Evolutionary conservation across 768 basidiomycete species (phyloP), one percentile per base, ranked within the genome.

Genomic region (Boletus huronensis): DNA sequence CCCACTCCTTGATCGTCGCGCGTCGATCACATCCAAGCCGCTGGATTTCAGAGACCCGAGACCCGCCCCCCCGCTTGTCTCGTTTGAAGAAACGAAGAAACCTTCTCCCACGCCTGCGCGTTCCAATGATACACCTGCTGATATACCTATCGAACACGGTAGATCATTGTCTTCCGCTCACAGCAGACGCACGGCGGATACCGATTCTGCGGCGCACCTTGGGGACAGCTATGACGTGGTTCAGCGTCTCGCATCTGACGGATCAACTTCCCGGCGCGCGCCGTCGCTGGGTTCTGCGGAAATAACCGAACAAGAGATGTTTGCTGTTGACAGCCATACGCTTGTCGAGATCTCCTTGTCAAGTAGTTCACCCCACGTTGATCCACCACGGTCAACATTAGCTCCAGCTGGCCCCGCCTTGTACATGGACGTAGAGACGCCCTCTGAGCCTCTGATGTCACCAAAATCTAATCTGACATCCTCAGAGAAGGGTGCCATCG

Each of bases 21-120:
- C 71, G 11, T 82, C 77, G 60, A 75, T 75, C 51, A 70, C 70
- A 52, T 65, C 55, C 62, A 69, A 48, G 54, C 60, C 43, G 42
- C 66, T 76, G 14, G 85, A 90, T 21, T 81, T 93, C 64, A 81
- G 88, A 21, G 92, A 95, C 70, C 92, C 93, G 1, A 84, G 85
- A 48, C 88, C 90, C 1, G 82, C 82, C 4, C 91, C 91, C 0
- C 76, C 76, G 13, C 75, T 93, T 5, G 73, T 76, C 42, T 72
- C 82, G 3, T 83, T 88, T 49, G 79, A 82, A 52, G 82, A 88
- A 29, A 60, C 60, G 16, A 62, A 60, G 13, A 63, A 66, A 44
- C n/a, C 43, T 9, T 29, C 57, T 11, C 45, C 50, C 14, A 44
- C 50, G 17, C 62, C 59, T 32, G 58, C 55, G 4, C 41, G 56